Evolutionary conservation across 2,329 filamentous ascomycete species (phyloP).

Genomic region (Microsporum ferrugineum): DNA sequence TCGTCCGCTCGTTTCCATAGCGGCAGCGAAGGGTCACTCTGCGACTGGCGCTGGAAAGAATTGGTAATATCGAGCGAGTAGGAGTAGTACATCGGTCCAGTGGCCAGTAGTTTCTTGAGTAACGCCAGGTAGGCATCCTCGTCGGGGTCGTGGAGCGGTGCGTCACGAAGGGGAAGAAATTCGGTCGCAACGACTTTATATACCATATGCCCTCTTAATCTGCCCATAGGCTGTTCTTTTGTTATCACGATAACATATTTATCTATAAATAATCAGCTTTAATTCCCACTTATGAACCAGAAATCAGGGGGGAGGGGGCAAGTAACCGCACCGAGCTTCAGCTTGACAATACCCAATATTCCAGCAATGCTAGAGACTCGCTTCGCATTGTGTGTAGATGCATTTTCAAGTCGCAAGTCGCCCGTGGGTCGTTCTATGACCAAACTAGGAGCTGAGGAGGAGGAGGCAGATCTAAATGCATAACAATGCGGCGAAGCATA

Average conservation of each 20-base stretch:
- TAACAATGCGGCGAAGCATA: slow-evolving; percentile 86
- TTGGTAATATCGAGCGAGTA: slow-evolving; percentile 96
- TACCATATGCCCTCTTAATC: slow-evolving; percentile 88
- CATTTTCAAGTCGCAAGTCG: slow-evolving; percentile 75
- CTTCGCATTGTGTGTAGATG: slow-evolving; percentile 61
- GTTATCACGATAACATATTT: slow-evolving; percentile 97
- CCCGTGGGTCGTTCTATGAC: slow-evolving; percentile 87
- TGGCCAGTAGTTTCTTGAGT: slow-evolving; percentile 69
- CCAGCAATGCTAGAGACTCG: slow-evolving; percentile 89
- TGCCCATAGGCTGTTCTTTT: slow-evolving; percentile 80
- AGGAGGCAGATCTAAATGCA: slow-evolving; percentile 91
- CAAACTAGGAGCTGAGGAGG: slow-evolving; percentile 74
- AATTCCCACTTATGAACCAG: slow-evolving; percentile 12
- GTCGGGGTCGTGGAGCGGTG: slow-evolving; percentile 79
- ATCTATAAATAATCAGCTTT: slow-evolving; percentile 39
- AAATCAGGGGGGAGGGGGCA: slow-evolving; percentile 4
- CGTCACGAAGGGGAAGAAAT: slow-evolving; percentile 85
- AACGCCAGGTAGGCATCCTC: slow-evolving; percentile 83
- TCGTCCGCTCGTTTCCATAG: slow-evolving; percentile 90
- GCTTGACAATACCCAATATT: slow-evolving; percentile 84
- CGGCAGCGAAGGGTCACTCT: slow-evolving; percentile 58
- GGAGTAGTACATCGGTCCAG: slow-evolving; percentile 91
- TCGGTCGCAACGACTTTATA: slow-evolving; percentile 89
- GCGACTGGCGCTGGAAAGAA: slow-evolving; percentile 85
- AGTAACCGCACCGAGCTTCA: slow-evolving; percentile 63